Conservation (phyloP, 148 eudicot genomes). For the Talinum fruticosum region DNA sequence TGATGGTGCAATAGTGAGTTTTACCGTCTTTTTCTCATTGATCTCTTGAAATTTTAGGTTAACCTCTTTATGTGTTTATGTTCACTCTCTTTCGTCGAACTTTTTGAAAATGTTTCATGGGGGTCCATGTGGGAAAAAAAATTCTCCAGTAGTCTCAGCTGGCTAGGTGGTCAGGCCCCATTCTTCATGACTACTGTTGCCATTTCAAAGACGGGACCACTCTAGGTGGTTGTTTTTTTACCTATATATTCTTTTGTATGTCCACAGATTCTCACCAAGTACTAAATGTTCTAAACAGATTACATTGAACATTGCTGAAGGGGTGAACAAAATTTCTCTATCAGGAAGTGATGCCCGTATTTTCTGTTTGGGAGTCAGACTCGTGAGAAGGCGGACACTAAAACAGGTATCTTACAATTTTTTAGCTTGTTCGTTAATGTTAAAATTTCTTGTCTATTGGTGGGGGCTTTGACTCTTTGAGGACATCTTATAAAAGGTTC, state of each 20-base stretch:
- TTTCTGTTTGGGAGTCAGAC: slow-evolving; percentile 88
- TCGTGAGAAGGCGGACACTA: slow-evolving; percentile 68
- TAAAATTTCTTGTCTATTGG: neutral
- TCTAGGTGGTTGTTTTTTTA: too few species aligned
- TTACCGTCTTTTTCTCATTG: slow-evolving; percentile 7
- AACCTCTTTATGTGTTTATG: neutral
- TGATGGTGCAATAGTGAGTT: slow-evolving; percentile 84
- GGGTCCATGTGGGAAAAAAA: neutral
- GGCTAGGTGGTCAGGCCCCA: neutral
- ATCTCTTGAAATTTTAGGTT: neutral
- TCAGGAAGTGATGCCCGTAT: slow-evolving; percentile 77
- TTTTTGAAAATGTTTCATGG: neutral
- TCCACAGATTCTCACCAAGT: slow-evolving; percentile 2
- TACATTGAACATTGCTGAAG: slow-evolving; percentile 52
- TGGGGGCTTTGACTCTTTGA: neutral
- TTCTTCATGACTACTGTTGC: neutral
- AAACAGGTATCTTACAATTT: slow-evolving; percentile 50
- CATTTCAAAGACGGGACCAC: neutral
- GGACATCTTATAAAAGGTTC: too few species aligned
- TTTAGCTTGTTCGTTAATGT: neutral
- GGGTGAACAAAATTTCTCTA: slow-evolving; percentile 69
- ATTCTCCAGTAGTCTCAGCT: neutral
- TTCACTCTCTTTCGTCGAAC: neutral
- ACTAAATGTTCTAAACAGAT: slow-evolving; percentile 46
- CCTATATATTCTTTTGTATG: neutral